Percentiles rank a stretch among this genome's conserved stretches.
Evolutionary conservation across 345 rosid species (phyloP).

Genomic region (Eucalyptus cloeziana): DNA sequence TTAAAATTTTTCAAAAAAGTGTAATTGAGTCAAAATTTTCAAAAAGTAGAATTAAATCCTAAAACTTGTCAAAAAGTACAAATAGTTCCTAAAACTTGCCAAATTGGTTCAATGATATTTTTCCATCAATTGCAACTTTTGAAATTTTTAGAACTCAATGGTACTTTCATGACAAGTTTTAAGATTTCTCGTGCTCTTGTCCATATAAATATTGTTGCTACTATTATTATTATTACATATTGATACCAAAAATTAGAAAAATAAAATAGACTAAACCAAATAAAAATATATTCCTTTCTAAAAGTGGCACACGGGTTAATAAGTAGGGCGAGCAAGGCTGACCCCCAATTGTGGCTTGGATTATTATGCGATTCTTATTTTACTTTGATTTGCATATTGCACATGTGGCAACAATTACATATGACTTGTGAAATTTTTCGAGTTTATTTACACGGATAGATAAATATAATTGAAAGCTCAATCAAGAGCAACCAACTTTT

Average conservation of each 20-base stretch:
- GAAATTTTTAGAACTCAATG: fast-evolving
- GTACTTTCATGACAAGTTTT: fast-evolving
- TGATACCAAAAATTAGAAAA: no score
- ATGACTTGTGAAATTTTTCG: neutral
- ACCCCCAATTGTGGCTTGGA: neutral
- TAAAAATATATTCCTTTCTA: neutral
- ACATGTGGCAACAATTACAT: neutral
- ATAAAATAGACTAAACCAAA: neutral
- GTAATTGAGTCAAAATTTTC: no score
- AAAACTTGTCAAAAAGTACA: no score
- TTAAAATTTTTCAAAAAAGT: no score
- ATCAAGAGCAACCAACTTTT: neutral
- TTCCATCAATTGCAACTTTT: fast-evolving
- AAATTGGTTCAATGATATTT: no score
- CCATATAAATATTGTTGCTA: neutral
- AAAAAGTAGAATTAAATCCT: no score
- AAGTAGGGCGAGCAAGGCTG: no score
- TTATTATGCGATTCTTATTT: neutral
- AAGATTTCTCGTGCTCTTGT: fast-evolving
- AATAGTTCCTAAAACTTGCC: fast-evolving
- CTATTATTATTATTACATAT: no score
- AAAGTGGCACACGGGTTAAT: neutral
- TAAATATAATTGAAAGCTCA: neutral
- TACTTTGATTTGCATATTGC: neutral
- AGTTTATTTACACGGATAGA: neutral